Percentiles rank a stretch among this genome's conserved stretches.
Evolutionary conservation across 495 filamentous ascomycete species (phyloP).

Genomic region (Aspergillus mulundensis): DNA sequence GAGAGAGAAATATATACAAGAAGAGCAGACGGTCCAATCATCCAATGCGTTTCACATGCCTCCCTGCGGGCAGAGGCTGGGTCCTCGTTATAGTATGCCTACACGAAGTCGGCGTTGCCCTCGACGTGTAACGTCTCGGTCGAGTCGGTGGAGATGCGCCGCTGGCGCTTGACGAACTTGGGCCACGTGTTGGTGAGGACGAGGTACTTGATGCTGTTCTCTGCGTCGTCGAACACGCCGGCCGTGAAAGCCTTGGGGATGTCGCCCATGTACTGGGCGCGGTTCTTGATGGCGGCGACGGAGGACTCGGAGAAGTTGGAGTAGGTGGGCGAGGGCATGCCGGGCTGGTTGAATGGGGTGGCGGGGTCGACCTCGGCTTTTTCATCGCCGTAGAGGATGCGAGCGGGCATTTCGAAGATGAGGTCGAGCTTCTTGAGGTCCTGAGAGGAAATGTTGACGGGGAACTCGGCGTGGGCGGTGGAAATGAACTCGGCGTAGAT

Average conservation of each 20-base stretch:
- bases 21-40: not conserved
- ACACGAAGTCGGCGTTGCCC: not conserved
- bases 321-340: slow-evolving; percentile 19
- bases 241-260: slow-evolving; percentile 50
- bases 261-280: slow-evolving; percentile 32
- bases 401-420: slow-evolving; percentile 44
- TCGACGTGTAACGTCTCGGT: not conserved
- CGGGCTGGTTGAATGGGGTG: slow-evolving; percentile 30
- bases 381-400: slow-evolving; percentile 30
- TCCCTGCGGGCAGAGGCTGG: not conserved
- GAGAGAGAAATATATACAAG: not conserved
- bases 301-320: slow-evolving; percentile 23
- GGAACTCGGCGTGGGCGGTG: slow-evolving; percentile 54
- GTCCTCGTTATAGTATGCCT: not conserved
- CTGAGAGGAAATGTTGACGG: slow-evolving; percentile 57
- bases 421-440: slow-evolving; percentile 44
- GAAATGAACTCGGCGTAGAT: slow-evolving; percentile 57
- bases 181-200: slow-evolving; percentile 70
- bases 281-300: slow-evolving; percentile 19
- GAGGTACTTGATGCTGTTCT: slow-evolving; percentile 61
- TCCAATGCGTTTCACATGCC: not conserved
- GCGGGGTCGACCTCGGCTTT: slow-evolving; percentile 24
- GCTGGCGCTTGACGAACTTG: slow-evolving; percentile 46
- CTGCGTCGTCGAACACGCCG: slow-evolving; percentile 54
- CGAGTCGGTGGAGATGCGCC: slow-evolving; percentile 8